Percentiles rank a stretch among this genome's conserved stretches.
These are phyloP conservation scores for Arctium lappa DNA, from an alignment of 129 eudicot species.

Conservation along the genomic window DNA sequence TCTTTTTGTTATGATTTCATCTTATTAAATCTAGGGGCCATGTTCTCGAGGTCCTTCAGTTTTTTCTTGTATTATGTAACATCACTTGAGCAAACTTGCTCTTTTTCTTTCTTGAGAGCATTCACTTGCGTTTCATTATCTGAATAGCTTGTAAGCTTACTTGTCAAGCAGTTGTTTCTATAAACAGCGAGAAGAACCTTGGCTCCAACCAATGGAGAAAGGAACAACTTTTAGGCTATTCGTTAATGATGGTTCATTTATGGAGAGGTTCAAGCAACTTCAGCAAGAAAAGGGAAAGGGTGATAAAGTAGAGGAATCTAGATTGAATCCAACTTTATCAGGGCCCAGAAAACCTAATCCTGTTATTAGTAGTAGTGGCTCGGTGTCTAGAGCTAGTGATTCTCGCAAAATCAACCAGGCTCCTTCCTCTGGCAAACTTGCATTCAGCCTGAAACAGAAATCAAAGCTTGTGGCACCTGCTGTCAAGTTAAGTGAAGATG, in stretches of 20 bases:
- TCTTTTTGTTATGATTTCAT: not conserved
- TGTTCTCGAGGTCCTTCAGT: not conserved
- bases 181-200: conserved; percentile 44
- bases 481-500: conserved; percentile 87
- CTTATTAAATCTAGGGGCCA: not conserved
- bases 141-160: conserved; percentile 66
- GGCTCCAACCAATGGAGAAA: conserved; percentile 64
- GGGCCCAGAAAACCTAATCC: conserved; percentile 49
- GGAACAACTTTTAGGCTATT: conserved; percentile 56
- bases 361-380: conserved; percentile 31
- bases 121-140: conserved; percentile 14
- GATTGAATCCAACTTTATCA: conserved; percentile 30
- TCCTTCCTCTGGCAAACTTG: conserved; percentile 81
- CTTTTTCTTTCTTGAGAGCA: not conserved
- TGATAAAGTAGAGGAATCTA: conserved; percentile 34
- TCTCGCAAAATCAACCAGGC: conserved; percentile 34
- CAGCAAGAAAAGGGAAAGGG: conserved; percentile 57
- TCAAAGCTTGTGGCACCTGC: conserved; percentile 85
- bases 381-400: conserved; percentile 27
- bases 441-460: conserved; percentile 93
- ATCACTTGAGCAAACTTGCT: not conserved
- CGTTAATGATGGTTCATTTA: conserved; percentile 89
- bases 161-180: conserved; percentile 53
- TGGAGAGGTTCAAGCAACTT: conserved; percentile 95
- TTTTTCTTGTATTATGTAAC: no score